Base-by-base conservation (phyloP, 306 rosid species). In the Luffa acutangula region DNA sequence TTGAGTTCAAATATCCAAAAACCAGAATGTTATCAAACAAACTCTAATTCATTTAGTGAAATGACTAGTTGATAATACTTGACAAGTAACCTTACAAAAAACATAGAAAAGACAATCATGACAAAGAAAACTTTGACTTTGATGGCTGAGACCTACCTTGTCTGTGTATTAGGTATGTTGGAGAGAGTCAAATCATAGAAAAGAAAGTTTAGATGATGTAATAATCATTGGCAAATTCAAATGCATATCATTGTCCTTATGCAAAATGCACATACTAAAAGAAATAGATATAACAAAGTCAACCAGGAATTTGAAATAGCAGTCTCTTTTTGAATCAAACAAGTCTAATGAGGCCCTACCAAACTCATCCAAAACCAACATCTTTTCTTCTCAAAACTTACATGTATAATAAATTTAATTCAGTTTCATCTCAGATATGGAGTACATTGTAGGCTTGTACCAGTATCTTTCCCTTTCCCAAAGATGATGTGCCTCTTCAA, bases 351-450 rank as follows among this genome's bases (percentile, higher is more conserved):
- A 53, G 54, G 77, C 39, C 52, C 59, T 21, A 48, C 78, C 60
- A 73, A 49, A 49, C 43, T 73, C 77, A 72, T 60, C 60, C 60
- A 52, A 52, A 74, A 52, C 63, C 48, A 74, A 49, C 63, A 75
- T 31, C 21, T 75, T 21, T 51, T 33, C 48, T 49, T 17, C 63
- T 52, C 64, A 52, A 52, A 52, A 75, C 33, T 74, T 52, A 48
- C 33, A 48, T 73, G 60, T 49, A 73, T 75, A 82, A 67, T 71
- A 80, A 78, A 80, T 49, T 77, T 56, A 80, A 73, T 57, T 82
- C 82, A 52, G 83, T 81, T 83, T 58, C 87, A 79, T 79, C 83
- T 41, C 82, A 85, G 64, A 52, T 77, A 83, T 66, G 79, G 71
- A 86, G 86, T 83, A 88, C 57, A 81, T 14, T 20, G 36, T 37